phyloP scores from a whole-genome alignment of 2,329 filamentous ascomycete genomes.

The Cryphonectria naterciae region DNA sequence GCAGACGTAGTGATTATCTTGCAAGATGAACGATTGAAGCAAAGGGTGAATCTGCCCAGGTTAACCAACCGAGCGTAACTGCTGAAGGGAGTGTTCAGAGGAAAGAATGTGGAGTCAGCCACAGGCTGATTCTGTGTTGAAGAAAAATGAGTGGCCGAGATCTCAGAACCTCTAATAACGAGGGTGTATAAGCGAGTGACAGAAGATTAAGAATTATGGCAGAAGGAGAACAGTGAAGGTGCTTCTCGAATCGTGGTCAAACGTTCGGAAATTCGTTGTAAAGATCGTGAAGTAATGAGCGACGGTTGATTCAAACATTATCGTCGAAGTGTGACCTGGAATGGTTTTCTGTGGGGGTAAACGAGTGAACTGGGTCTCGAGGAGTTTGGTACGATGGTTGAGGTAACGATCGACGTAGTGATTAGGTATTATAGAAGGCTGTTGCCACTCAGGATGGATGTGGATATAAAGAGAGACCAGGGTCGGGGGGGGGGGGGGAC shows the following conservation, averaged over 20 bases:
- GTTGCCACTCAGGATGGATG: background rate
- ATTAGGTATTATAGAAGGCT: background rate
- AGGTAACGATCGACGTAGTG: background rate
- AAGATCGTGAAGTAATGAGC: conserved; percentile 3
- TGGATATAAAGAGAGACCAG: background rate
- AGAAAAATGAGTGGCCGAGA: background rate
- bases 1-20: background rate
- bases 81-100: background rate
- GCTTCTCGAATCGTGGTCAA: background rate
- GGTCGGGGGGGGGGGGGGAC: background rate
- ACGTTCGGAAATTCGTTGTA: background rate
- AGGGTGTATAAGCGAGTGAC: background rate
- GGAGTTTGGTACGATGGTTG: background rate
- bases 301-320: background rate
- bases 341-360: background rate
- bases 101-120: background rate
- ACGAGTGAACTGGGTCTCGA: background rate
- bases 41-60: background rate
- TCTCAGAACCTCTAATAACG: background rate
- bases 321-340: background rate
- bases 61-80: background rate
- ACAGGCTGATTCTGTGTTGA: background rate
- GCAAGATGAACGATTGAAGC: background rate
- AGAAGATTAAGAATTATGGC: background rate
- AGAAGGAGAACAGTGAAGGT: background rate